Evolutionary conservation across 2,329 filamentous ascomycete genomes (phyloP), one percentile per base, ranked within the genome.

Genomic region (Phaeosphaeria sp.): DNA sequence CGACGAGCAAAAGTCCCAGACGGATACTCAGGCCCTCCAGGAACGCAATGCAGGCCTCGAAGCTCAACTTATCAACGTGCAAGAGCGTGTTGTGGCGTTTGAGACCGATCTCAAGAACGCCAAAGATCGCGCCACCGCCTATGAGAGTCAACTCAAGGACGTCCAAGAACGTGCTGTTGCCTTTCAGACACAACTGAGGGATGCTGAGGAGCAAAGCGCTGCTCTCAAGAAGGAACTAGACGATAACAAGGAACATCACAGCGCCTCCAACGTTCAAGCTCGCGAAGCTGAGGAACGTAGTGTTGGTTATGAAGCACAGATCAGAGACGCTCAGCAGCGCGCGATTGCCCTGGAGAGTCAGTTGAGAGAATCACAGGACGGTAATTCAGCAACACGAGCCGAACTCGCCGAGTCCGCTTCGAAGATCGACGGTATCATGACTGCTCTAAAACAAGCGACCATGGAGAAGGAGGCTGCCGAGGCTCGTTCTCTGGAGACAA

Each of bases 331-430:
- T 7, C 71, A 74, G 51, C 67, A 75, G 51, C 69, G 73, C 18
- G 67, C 75, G 20, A 56, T 72, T n/a, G 57, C 61, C 18, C 67
- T 79, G 15, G 74, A 79, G 49, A 55, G 48, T 13, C 66, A 78
- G 33, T 65, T 78, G 11, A 59, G 63, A 25, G 72, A 76, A 22
- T 59, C 61, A 3, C 61, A 63, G 39, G 74, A 80, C 25, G 70
- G 74, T 56, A 72, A 61, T 17, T 70, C 69, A 47, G 74, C 76
- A 52, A 76, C 71, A 13, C 73, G 78, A 60, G 67, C 73, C n/a
- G 72, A 77, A 50, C 67, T 78, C 21, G 56, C 66, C 11, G 72
- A 75, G 27, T 71, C 74, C n/a, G 61, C 73, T 6, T 59, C 61
- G n/a, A 73, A 70, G 57, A 69, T 76, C 18, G 66, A 73, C 9